These are phyloP conservation scores for Knoxdaviesia proteae DNA, from an alignment of 2,329 filamentous ascomycete genomes.

Conservation along the genomic window DNA sequence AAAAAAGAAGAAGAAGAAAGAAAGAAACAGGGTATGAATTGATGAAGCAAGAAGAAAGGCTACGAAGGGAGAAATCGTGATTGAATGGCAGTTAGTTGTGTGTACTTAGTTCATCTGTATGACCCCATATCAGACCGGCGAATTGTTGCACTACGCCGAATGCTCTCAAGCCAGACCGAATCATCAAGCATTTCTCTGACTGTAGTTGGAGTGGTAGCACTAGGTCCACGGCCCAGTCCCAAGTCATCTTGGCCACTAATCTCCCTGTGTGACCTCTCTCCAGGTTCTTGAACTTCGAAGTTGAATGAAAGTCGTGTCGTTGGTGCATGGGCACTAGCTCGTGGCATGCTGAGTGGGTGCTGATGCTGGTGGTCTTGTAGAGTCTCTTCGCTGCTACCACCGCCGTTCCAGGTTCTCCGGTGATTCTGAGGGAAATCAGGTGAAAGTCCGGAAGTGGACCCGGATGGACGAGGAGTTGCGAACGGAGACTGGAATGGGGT, in stretches of 20 bases:
- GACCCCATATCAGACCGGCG: constrained; percentile 19
- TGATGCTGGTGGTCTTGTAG: constrained; percentile 5
- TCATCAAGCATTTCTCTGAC: constrained; percentile 54
- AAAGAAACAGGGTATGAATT: background rate
- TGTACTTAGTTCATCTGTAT: constrained; percentile 10
- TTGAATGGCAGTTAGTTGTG: background rate
- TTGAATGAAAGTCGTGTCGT: constrained; percentile 33
- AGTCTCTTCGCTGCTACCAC: too few relatives aligned
- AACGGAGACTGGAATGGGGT: too few relatives aligned
- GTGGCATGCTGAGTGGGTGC: constrained; percentile 34
- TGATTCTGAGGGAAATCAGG: too few relatives aligned
- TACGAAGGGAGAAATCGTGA: background rate
- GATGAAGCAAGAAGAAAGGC: background rate
- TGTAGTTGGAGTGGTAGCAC: too few relatives aligned
- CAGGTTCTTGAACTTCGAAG: constrained; percentile 32
- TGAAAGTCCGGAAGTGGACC: too few relatives aligned
- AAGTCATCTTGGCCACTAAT: too few relatives aligned
- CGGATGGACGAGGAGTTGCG: too few relatives aligned
- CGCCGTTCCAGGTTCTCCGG: constrained; percentile 16
- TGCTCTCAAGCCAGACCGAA: constrained; percentile 84
- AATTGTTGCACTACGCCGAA: constrained; percentile 66
- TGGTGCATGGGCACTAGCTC: constrained; percentile 20
- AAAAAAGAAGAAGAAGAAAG: background rate
- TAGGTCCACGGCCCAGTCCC: too few relatives aligned
- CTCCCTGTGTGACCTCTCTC: constrained; percentile 5